phyloP scores from a whole-genome alignment of 176 grass and related monocot genomes.

The Chrysopogon serrulatus region DNA sequence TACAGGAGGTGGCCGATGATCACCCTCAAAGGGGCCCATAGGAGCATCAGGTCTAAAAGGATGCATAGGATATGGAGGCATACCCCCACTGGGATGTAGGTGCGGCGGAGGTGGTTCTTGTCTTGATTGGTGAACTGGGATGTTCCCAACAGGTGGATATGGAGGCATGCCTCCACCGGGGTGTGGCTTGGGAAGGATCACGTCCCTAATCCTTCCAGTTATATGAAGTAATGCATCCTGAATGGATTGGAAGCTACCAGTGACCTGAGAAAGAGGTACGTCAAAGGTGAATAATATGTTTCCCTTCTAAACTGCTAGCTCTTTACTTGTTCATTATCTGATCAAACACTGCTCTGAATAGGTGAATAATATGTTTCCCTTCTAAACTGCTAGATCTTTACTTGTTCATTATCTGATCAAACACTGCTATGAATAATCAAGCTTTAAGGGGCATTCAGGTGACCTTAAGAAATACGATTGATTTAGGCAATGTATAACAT shows the following conservation, averaged over 20 bases:
- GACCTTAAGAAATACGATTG: background rate
- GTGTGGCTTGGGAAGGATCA: constrained; percentile 50
- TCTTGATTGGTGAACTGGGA: constrained; percentile 40
- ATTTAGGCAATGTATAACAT: background rate
- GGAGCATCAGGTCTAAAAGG: constrained; percentile 49
- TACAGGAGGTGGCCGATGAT: constrained; percentile 32
- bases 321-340: background rate
- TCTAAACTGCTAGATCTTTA: constrained; percentile 1
- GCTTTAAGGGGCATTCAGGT: background rate
- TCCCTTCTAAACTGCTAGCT: background rate
- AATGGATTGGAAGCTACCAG: constrained; percentile 62
- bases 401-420: background rate
- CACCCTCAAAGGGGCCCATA: constrained; percentile 35
- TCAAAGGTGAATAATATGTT: constrained; percentile 17
- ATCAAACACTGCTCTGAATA: background rate
- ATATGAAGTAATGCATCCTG: constrained; percentile 67
- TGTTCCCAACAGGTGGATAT: constrained; percentile 35
- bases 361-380: constrained; percentile 9
- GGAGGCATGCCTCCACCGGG: constrained; percentile 44
- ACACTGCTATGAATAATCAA: constrained; percentile 4
- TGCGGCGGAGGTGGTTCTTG: constrained; percentile 53
- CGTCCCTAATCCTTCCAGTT: constrained; percentile 62
- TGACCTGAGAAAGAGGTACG: constrained; percentile 45
- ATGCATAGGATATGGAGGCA: constrained; percentile 49
- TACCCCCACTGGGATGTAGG: constrained; percentile 29